These are phyloP conservation scores for Aureobasidium subglaciale DNA, from an alignment of 2,329 filamentous ascomycete genomes.

Conservation along the genomic window DNA sequence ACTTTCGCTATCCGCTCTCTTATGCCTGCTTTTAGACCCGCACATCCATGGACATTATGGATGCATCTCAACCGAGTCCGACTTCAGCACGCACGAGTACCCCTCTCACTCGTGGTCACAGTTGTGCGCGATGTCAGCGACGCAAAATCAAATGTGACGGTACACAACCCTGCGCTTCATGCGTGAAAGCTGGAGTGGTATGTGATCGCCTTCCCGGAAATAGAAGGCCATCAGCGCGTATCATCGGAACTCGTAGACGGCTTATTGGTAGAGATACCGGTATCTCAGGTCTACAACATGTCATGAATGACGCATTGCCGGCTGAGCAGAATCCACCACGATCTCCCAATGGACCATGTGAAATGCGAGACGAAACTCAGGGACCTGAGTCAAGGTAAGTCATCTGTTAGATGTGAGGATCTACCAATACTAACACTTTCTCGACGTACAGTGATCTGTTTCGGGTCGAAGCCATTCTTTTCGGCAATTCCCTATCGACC, in stretches of 20 bases:
- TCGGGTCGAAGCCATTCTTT: neutral
- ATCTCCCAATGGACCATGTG: too few relatives aligned
- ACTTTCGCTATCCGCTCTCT: too few relatives aligned
- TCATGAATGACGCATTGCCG: too few relatives aligned
- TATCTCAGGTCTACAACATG: too few relatives aligned
- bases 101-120: neutral
- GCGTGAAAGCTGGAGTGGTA: neutral
- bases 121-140: neutral
- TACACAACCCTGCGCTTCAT: neutral
- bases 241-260: too few relatives aligned
- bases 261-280: too few relatives aligned
- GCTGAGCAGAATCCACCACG: too few relatives aligned
- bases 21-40: too few relatives aligned
- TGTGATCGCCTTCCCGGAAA: too few relatives aligned
- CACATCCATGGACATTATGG: neutral
- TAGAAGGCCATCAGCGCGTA: too few relatives aligned
- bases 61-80: neutral
- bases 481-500: neutral
- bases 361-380: too few relatives aligned
- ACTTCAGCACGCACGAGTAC: neutral
- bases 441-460: neutral
- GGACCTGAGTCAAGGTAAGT: too few relatives aligned
- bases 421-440: neutral
- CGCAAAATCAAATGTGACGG: neutral
- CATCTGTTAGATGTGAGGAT: neutral